A percentile compares a stretch with the other conserved stretches of the same genome.
Conservation (phyloP, 169 alveolate species). For the Eimeria sp. region DNA sequence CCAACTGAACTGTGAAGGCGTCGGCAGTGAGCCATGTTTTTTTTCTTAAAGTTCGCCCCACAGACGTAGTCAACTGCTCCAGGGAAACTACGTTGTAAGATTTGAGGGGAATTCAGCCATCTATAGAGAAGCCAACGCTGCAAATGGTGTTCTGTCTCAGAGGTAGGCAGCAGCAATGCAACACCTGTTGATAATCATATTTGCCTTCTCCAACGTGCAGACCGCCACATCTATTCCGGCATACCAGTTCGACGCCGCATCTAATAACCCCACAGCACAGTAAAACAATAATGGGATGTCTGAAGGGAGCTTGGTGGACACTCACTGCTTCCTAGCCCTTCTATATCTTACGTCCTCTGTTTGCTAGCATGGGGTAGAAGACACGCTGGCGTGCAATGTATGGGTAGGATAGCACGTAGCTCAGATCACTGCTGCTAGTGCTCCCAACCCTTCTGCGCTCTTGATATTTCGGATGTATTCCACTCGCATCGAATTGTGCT, state of each 20-base stretch:
- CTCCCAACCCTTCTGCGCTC: neutral
- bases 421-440: neutral
- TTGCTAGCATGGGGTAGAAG: neutral
- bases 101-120: neutral
- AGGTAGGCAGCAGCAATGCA: slow-evolving; percentile 51
- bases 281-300: neutral
- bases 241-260: slow-evolving; percentile 79
- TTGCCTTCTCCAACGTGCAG: slow-evolving; percentile 93
- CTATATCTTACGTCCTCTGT: neutral
- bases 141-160: neutral
- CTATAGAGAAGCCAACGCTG: neutral
- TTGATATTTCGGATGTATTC: neutral
- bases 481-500: neutral
- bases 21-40: neutral
- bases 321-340: neutral
- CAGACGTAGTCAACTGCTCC: neutral
- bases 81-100: neutral
- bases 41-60: neutral
- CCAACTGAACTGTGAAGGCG: neutral
- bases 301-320: neutral
- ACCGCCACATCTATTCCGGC: slow-evolving; percentile 87
- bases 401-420: neutral
- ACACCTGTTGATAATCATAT: slow-evolving; percentile 86
- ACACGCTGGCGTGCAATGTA: neutral
- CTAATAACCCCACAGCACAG: slow-evolving; percentile 13